Base-by-base conservation (phyloP, 2,329 filamentous ascomycete species). In the Cytospora chrysosperma region DNA sequence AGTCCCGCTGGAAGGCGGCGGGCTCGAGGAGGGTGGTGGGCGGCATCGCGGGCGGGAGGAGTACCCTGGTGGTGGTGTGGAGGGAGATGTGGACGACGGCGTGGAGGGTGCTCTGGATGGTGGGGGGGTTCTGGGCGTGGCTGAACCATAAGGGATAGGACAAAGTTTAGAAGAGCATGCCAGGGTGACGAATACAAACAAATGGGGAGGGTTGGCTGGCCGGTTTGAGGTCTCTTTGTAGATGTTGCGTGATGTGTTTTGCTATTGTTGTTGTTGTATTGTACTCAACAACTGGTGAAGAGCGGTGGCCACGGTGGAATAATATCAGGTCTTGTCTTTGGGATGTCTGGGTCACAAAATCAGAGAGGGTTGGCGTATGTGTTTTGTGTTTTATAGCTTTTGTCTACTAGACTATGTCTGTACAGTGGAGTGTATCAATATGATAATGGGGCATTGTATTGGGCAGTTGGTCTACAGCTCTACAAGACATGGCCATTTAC, bases 81-180 rank as follows among this genome's bases (percentile, higher is more conserved):
- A 78, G 80, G 28, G 89, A 94, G 73, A 75, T 92, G 43, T 82
- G 81, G 75, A 82, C 79, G 10, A 88, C 84, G 52, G 70, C 88
- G 21, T 86, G 84, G 77, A 79, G 84, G 55, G 87, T 93, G 4
- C 80, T 80, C 7, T 85, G 84, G 81, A 83, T 90, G 74, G 86
- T 85, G 24, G 74, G 88, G 52, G 68, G 78, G 17, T 87, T 87
- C 73, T 95, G 90, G 80, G 79, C 80, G 32, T 91, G 87, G 76
- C 76, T 94, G 69, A 80, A 88, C 62, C 86, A 83, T 76, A 81
- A 81, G 70, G 88, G 88, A 67, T 91, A 40, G 17, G n/a, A n/a
- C n/a, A n/a, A 40, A 3, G 9, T 17, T 19, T 17, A 40, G 15
- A 40, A 19, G 6, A 40, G n/a, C n/a, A 40, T 19, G 37, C 9